phyloP scores from a whole-genome alignment of 1,284 basidiomycete species.

The Ceratobasidium papillatum region DNA sequence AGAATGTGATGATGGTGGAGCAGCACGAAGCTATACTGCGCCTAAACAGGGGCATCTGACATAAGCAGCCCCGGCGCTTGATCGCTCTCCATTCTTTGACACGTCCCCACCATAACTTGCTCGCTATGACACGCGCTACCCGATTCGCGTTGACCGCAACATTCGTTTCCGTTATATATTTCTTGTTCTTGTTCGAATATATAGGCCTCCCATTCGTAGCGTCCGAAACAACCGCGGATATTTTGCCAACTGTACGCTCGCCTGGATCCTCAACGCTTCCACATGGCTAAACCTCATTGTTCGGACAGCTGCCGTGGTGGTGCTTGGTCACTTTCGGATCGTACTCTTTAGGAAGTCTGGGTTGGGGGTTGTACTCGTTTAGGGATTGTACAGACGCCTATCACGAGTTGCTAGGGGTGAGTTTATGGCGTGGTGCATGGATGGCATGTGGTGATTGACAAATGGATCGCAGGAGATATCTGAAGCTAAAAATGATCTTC shows the following conservation, averaged over 20 bases:
- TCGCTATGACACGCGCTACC: conserved; percentile 69
- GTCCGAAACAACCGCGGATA: conserved; percentile 55
- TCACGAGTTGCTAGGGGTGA: conserved; percentile 67
- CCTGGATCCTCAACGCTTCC: not conserved
- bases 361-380: conserved; percentile 74
- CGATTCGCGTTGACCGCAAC: conserved; percentile 60
- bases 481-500: conserved; percentile 73
- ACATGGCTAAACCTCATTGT: conserved; percentile 16
- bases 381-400: conserved; percentile 82
- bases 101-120: conserved; percentile 28
- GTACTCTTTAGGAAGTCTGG: conserved; percentile 75
- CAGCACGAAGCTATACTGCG: not conserved
- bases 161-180: conserved; percentile 60
- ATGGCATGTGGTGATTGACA: not conserved
- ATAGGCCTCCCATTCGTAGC: conserved; percentile 68
- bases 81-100: not conserved
- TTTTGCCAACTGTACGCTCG: conserved; percentile 68
- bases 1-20: not conserved
- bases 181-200: conserved; percentile 63
- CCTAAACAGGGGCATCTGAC: not conserved
- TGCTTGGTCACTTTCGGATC: conserved; percentile 76
- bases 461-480: conserved; percentile 63
- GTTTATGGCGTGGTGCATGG: conserved; percentile 44
- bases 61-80: not conserved
- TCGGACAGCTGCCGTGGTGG: conserved; percentile 75